phyloP scores from a whole-genome alignment of 2,329 filamentous ascomycete genomes.

The Scedosporium apiospermum region DNA sequence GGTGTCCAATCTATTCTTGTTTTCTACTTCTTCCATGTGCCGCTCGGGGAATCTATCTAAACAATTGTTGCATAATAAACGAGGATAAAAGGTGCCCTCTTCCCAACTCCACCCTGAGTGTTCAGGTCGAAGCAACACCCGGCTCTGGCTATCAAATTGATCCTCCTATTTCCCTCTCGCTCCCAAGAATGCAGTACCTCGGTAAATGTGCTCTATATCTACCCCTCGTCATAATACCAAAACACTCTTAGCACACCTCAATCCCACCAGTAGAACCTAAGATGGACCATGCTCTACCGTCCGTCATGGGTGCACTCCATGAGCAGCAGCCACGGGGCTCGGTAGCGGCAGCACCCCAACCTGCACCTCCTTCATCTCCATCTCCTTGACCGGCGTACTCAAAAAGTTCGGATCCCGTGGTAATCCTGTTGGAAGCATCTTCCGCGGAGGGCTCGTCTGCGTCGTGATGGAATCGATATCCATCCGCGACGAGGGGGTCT shows the following conservation, averaged over 20 bases:
- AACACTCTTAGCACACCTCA: too few species aligned
- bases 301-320: not conserved
- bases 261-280: too few species aligned
- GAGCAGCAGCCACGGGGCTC: not conserved
- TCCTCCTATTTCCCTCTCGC: too few species aligned
- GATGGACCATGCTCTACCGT: too few species aligned
- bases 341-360: not conserved
- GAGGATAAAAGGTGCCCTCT: not conserved
- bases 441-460: constrained; percentile 32
- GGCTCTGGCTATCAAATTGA: too few species aligned
- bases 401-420: constrained; percentile 2
- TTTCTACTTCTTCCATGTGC: not conserved
- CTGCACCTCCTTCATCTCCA: not conserved
- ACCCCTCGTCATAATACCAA: too few species aligned
- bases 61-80: not conserved
- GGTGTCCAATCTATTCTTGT: not conserved
- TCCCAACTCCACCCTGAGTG: not conserved
- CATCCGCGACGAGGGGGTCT: constrained; percentile 1
- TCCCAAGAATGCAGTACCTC: too few species aligned
- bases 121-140: too few species aligned
- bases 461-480: constrained; percentile 17
- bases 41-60: not conserved
- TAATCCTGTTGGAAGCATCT: constrained; percentile 21
- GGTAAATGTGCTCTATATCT: too few species aligned
- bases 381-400: not conserved